Evolutionary conservation across 257 asterid species (phyloP).

Genomic region (Solanum paucissectum): DNA sequence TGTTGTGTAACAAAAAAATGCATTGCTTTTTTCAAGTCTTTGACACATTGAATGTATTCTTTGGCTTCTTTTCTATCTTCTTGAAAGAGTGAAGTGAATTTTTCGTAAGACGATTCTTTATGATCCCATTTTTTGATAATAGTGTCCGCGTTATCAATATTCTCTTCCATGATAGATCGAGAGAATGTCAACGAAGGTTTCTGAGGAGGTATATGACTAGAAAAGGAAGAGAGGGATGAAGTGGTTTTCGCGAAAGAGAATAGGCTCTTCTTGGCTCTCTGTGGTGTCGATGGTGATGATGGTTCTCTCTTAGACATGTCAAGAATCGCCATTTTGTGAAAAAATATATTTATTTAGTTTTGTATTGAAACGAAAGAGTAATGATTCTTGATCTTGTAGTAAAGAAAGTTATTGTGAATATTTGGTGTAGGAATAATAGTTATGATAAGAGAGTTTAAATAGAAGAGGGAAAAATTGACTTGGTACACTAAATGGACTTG

Average conservation of each 20-base stretch:
- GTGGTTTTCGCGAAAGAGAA: slow-evolving; percentile 15
- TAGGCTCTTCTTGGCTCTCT: slow-evolving; percentile 10
- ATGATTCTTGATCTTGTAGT: background rate
- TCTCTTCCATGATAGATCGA: slow-evolving; percentile 36
- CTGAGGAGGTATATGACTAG: slow-evolving; percentile 17
- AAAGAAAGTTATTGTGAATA: background rate
- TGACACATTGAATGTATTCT: slow-evolving; percentile 33
- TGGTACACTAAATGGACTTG: background rate
- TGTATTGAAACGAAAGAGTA: background rate
- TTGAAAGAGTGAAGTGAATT: slow-evolving; percentile 32
- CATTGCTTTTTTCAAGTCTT: slow-evolving; percentile 43
- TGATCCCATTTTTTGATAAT: slow-evolving; percentile 45
- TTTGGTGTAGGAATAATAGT: background rate
- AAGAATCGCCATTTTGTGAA: background rate
- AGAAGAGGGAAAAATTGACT: background rate
- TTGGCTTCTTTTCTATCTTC: slow-evolving; percentile 38
- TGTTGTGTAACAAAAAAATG: slow-evolving; percentile 29
- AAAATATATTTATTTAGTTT: background rate
- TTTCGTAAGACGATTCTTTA: slow-evolving; percentile 16
- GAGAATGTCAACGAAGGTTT: slow-evolving; percentile 16
- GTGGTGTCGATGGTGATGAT: slow-evolving; percentile 19
- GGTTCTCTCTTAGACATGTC: background rate
- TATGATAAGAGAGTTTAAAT: background rate
- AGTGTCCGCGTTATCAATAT: slow-evolving; percentile 24
- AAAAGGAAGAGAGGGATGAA: slow-evolving; percentile 10